phyloP scores from a whole-genome alignment of 345 rosid genomes.

The Rhodamnia rubescens region DNA sequence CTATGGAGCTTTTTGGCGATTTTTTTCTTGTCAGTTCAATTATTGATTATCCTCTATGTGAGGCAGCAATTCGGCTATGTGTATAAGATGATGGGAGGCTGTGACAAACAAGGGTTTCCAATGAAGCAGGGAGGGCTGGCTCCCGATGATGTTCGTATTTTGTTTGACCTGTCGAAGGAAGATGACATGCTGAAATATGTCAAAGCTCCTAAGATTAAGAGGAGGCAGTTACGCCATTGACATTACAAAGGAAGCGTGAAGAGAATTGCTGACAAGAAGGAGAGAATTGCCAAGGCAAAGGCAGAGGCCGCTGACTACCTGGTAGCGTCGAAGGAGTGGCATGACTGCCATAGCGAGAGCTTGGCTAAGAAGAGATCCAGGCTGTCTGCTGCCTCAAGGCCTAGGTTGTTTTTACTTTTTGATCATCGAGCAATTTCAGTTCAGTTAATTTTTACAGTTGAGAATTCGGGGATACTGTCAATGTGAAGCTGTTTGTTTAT shows the following conservation, averaged over 20 bases:
- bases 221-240: slow-evolving; percentile 67
- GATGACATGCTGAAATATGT: too few species aligned
- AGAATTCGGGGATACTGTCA: background rate
- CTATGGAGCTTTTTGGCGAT: background rate
- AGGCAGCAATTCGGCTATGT: slow-evolving; percentile 74
- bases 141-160: slow-evolving; percentile 75
- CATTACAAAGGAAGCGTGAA: slow-evolving; percentile 83
- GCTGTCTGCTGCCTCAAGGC: slow-evolving; percentile 74
- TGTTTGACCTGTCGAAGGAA: background rate
- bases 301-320: slow-evolving; percentile 87
- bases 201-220: slow-evolving; percentile 87
- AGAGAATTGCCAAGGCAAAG: slow-evolving; percentile 76
- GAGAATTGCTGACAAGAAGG: slow-evolving; percentile 35
- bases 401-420: slow-evolving; percentile 12
- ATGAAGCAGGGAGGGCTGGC: slow-evolving; percentile 91
- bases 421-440: background rate
- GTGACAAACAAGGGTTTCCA: slow-evolving; percentile 91
- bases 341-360: slow-evolving; percentile 82
- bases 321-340: slow-evolving; percentile 74
- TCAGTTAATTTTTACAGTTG: background rate
- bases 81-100: slow-evolving; percentile 87
- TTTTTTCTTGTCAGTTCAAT: background rate
- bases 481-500: background rate
- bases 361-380: slow-evolving; percentile 83
- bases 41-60: background rate